Evolutionary conservation across 164 flowering plant species (phyloP).

Genomic region (Buxus sempervirens): DNA sequence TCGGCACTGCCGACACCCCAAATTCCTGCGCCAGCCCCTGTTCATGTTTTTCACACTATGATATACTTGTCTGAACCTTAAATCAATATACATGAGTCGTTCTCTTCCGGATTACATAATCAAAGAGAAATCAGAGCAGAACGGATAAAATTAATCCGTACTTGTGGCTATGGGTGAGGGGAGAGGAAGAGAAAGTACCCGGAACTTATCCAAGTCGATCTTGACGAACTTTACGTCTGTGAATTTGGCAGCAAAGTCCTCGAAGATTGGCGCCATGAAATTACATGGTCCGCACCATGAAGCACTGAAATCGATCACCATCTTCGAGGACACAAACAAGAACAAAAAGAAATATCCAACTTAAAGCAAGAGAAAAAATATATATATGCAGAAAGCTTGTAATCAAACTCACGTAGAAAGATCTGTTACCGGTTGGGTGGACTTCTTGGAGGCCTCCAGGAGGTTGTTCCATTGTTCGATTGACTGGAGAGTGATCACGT

Average conservation of each 20-base stretch:
- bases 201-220: conserved; percentile 76
- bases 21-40: conserved; percentile 64
- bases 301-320: conserved; percentile 66
- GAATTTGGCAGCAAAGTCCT: conserved; percentile 44
- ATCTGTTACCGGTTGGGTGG: conserved; percentile 48
- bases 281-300: conserved; percentile 90
- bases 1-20: conserved; percentile 76
- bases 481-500: conserved; percentile 48
- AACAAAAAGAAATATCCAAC: neutral
- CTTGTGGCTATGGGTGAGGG: no score
- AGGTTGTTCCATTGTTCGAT: conserved; percentile 56
- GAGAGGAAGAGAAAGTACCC: conserved; percentile 25
- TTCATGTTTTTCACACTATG: no score
- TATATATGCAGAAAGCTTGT: neutral
- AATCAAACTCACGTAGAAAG: neutral
- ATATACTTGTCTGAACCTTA: no score
- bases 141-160: no score
- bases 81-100: no score
- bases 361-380: neutral
- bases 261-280: conserved; percentile 53
- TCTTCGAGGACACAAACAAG: conserved; percentile 12
- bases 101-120: no score
- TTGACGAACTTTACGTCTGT: conserved; percentile 61
- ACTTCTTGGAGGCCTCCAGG: conserved; percentile 47
- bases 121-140: no score